These are phyloP conservation scores for Fraxinus quadrangulata DNA, from an alignment of 257 asterid genomes.

Conservation along the genomic window DNA sequence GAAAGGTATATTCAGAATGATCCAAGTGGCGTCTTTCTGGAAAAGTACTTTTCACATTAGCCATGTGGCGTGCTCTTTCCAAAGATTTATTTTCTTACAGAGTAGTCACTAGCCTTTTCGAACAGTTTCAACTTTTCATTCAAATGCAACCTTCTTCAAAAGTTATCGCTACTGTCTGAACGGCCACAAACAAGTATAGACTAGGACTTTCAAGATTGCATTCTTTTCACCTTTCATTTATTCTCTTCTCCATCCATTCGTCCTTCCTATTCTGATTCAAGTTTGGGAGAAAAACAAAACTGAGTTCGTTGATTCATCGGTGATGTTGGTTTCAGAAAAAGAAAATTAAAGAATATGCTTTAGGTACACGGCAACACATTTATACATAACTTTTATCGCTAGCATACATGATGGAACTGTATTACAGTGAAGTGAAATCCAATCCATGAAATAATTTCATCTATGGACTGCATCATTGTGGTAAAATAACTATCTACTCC, in stretches of 20 bases:
- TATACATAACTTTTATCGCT: too few relatives aligned
- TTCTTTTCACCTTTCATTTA: neutral
- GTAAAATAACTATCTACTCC: too few relatives aligned
- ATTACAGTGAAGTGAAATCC: too few relatives aligned
- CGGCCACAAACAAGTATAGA: neutral
- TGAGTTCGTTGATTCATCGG: neutral
- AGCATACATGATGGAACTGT: too few relatives aligned
- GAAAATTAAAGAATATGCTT: too few relatives aligned
- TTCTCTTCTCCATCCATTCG: neutral
- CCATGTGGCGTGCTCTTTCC: neutral
- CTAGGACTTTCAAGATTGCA: neutral
- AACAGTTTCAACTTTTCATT: neutral
- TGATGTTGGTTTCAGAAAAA: too few relatives aligned
- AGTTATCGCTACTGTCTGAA: neutral
- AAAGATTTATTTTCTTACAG: neutral
- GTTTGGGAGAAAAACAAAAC: neutral
- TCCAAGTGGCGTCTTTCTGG: neutral
- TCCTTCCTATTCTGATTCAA: neutral
- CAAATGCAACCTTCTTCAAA: neutral
- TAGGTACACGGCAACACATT: too few relatives aligned
- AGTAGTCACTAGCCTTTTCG: neutral
- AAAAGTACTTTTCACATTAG: neutral
- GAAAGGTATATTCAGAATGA: neutral
- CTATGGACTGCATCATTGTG: too few relatives aligned
- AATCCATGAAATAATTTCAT: too few relatives aligned